Percentiles rank a stretch among this genome's conserved stretches.
phyloP scores from a whole-genome alignment of 1,284 basidiomycete genomes.

The Pseudozyma pruni region DNA sequence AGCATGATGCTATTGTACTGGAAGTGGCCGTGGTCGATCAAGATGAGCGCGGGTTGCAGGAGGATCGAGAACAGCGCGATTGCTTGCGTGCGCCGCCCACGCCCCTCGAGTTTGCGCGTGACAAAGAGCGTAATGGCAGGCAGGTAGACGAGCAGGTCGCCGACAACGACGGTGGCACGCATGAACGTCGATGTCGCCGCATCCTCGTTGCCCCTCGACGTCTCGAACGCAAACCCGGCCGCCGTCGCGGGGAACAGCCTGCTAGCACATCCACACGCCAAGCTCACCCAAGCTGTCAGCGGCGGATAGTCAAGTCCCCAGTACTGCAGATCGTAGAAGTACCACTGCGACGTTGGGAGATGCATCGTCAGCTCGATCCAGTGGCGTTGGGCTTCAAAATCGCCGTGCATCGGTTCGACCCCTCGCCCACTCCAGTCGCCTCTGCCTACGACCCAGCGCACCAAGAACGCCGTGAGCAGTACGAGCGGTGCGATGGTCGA shows the following conservation, averaged over 20 bases:
- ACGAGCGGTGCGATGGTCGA: conserved; percentile 27
- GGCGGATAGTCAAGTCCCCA: conserved; percentile 89
- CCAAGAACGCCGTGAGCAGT: conserved; percentile 29
- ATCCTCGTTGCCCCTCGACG: conserved; percentile 82
- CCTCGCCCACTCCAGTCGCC: conserved; percentile 72
- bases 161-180: conserved; percentile 78
- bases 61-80: conserved; percentile 72
- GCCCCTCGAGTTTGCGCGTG: conserved; percentile 50
- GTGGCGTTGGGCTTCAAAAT: conserved; percentile 92
- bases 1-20: conserved; percentile 72
- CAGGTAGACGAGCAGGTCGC: conserved; percentile 80
- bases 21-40: conserved; percentile 92
- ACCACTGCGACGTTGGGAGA: conserved; percentile 81
- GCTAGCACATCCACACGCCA: conserved; percentile 39
- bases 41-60: conserved; percentile 82
- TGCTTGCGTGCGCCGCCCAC: conserved; percentile 58
- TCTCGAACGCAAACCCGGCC: conserved; percentile 74
- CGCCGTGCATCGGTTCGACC: conserved; percentile 84
- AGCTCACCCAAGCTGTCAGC: conserved; percentile 76
- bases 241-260: conserved; percentile 35
- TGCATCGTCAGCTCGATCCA: conserved; percentile 91
- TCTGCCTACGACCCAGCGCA: conserved; percentile 50
- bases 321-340: conserved; percentile 84
- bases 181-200: conserved; percentile 75
- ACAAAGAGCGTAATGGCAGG: conserved; percentile 71